These are phyloP conservation scores for Thalassiosira pacifica DNA, from an alignment of 352 stramenopile genomes.

Conservation along the genomic window DNA sequence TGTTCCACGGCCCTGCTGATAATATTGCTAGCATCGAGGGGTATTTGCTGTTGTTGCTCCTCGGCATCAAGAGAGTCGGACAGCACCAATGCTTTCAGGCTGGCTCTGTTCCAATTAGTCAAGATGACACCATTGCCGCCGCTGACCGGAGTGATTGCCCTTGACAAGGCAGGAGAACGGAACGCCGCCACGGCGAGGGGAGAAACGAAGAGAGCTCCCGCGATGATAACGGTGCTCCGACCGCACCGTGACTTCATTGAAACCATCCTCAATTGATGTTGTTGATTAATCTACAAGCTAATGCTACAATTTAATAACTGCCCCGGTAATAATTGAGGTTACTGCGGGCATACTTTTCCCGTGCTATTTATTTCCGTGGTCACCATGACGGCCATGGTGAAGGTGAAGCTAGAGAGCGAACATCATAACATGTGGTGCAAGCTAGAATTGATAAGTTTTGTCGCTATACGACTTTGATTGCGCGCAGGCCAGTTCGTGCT, in stretches of 20 bases:
- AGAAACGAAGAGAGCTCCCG: constrained; percentile 47
- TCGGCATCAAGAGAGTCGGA: constrained; percentile 29
- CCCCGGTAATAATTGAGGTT: no score
- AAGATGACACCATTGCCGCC: neutral
- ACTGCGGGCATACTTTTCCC: no score
- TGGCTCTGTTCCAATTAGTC: neutral
- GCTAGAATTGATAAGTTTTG: no score
- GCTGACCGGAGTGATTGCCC: neutral
- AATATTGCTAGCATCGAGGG: constrained; percentile 14
- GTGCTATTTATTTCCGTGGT: no score
- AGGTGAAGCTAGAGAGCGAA: no score
- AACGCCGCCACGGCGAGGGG: constrained; percentile 42
- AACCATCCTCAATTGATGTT: neutral
- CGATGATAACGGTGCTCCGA: constrained; percentile 34
- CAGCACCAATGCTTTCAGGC: constrained; percentile 1
- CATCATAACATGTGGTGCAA: no score
- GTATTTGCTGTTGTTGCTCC: constrained; percentile 14
- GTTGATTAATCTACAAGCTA: constrained; percentile 16
- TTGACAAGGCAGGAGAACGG: constrained; percentile 4
- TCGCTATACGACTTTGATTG: no score
- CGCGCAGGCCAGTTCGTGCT: no score
- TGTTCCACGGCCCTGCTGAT: constrained; percentile 33
- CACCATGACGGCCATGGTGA: no score
- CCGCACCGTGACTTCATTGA: constrained; percentile 4
- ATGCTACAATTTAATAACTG: no score